A percentile compares a stretch with the other conserved stretches of the same genome.
phyloP scores from a whole-genome alignment of 305 asterid species.

The Solanum chacoense region DNA sequence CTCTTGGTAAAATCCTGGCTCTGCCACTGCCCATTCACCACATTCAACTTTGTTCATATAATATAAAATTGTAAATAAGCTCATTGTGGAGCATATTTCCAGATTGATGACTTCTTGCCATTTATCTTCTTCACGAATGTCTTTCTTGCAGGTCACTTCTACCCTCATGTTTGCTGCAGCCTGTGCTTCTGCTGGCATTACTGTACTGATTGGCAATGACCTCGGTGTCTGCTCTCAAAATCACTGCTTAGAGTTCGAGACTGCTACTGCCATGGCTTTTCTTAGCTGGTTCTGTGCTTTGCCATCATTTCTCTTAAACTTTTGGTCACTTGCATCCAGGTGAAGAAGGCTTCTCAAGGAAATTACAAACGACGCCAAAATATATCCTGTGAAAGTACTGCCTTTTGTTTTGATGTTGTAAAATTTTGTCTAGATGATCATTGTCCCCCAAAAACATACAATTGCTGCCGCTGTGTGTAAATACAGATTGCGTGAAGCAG shows the following conservation, averaged over 20 bases:
- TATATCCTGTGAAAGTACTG: background rate
- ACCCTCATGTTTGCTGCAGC: slow-evolving; percentile 49
- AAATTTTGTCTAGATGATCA: background rate
- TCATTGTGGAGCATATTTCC: background rate
- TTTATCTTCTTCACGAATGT: background rate
- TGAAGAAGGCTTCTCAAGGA: background rate
- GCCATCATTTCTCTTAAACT: slow-evolving; percentile 36
- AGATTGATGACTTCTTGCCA: background rate
- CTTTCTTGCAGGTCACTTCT: slow-evolving; percentile 30
- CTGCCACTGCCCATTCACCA: background rate
- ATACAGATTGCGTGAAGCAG: background rate
- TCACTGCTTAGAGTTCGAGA: slow-evolving; percentile 43
- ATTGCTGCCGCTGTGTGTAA: background rate
- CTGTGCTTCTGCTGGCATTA: slow-evolving; percentile 46
- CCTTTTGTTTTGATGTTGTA: background rate
- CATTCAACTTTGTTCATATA: background rate
- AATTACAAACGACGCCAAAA: background rate
- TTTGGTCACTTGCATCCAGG: slow-evolving; percentile 41
- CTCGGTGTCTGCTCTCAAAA: slow-evolving; percentile 30
- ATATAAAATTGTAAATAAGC: background rate
- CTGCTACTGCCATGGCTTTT: slow-evolving; percentile 44
- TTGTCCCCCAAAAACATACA: background rate
- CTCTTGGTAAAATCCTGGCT: background rate
- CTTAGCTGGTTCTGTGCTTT: slow-evolving; percentile 44
- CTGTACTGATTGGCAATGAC: slow-evolving; percentile 43